Evolutionary conservation across 2,329 filamentous ascomycete species (phyloP).

Genomic region (Venturia effusa): DNA sequence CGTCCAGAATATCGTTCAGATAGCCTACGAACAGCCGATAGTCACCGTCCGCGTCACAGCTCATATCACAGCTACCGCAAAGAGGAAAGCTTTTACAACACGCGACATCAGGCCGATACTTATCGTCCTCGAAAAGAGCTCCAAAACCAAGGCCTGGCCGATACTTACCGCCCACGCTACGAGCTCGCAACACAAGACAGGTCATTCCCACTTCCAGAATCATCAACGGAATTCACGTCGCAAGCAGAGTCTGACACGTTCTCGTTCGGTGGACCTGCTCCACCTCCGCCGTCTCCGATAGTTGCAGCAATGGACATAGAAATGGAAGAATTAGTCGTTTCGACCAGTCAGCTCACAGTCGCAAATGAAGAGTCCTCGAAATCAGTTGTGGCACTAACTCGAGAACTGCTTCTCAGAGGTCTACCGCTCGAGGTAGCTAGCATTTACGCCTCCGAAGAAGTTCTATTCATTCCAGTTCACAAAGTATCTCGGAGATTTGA

Average conservation of each 20-base stretch:
- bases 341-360: not conserved
- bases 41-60: not conserved
- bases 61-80: not conserved
- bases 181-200: not conserved
- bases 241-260: not conserved
- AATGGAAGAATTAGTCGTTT: not conserved
- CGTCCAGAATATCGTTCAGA: not conserved
- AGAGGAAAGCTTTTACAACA: not conserved
- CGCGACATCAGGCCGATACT: not conserved
- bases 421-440: not conserved
- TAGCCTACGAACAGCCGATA: not conserved
- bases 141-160: not conserved
- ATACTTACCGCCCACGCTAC: not conserved
- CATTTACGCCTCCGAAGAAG: not conserved
- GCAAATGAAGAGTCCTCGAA: not conserved
- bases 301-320: not conserved
- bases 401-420: not conserved
- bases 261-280: not conserved
- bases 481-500: not conserved
- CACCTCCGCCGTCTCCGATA: not conserved
- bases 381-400: not conserved
- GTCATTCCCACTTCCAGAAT: not conserved
- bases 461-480: not conserved
- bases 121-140: not conserved
- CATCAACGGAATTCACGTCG: not conserved